Percentiles rank a stretch among this genome's conserved stretches.
Evolutionary conservation across 495 filamentous ascomycete species (phyloP).

Genomic region (Talaromyces thailandensis): DNA sequence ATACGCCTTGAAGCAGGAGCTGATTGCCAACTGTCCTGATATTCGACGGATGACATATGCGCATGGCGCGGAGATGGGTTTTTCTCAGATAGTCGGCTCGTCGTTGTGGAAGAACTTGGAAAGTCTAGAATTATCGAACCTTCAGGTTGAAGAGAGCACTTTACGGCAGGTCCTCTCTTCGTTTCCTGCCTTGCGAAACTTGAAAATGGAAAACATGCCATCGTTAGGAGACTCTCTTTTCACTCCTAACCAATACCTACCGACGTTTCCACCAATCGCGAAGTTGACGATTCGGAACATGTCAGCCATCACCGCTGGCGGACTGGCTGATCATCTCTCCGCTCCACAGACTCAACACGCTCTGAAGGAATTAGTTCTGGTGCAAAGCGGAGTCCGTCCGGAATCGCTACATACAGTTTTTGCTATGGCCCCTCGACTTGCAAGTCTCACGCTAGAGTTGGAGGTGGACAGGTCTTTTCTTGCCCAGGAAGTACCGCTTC

Average conservation of each 20-base stretch:
- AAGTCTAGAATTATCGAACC: conserved; percentile 61
- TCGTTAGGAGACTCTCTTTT: conserved; percentile 73
- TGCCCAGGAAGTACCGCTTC: conserved; percentile 44
- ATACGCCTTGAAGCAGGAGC: conserved; percentile 66
- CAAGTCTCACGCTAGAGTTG: conserved; percentile 56
- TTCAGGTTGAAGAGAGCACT: conserved; percentile 63
- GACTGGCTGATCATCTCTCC: conserved; percentile 57
- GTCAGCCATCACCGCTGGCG: conserved; percentile 59
- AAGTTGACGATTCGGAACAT: conserved; percentile 59
- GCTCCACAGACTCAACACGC: conserved; percentile 33
- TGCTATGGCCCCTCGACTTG: conserved; percentile 49
- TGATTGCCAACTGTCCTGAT: conserved; percentile 74
- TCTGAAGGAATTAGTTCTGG: conserved; percentile 54
- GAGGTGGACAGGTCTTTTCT: conserved; percentile 60
- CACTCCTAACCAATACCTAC: conserved; percentile 44
- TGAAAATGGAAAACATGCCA: conserved; percentile 60
- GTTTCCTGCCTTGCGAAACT: conserved; percentile 55
- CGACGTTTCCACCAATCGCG: conserved; percentile 60
- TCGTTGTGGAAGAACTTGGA: conserved; percentile 72
- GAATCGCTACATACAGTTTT: conserved; percentile 57
- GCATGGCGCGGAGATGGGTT: conserved; percentile 65
- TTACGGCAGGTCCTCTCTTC: conserved; percentile 61
- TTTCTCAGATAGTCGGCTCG: conserved; percentile 56
- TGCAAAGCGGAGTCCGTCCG: conserved; percentile 56
- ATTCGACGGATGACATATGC: conserved; percentile 83